These are phyloP conservation scores for Entomophthora muscae DNA, from an alignment of 371 early-diverging fungal species.

Conservation along the genomic window DNA sequence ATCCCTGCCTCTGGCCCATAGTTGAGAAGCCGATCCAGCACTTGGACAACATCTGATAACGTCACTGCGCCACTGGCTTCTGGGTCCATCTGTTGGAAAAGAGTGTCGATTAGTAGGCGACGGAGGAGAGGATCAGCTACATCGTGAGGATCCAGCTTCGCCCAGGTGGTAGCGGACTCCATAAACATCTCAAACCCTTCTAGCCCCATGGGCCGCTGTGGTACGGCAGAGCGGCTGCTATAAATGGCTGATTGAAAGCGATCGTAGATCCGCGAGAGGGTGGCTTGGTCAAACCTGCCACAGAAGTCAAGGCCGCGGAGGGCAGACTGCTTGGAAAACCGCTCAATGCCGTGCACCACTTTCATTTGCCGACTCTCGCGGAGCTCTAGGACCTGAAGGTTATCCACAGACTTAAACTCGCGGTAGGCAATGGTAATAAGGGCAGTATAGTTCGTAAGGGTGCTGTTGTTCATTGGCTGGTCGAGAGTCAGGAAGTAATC, in stretches of 20 bases:
- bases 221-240: slow-evolving; percentile 21
- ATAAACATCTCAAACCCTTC: slow-evolving; percentile 41
- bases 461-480: slow-evolving; percentile 36
- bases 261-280: slow-evolving; percentile 74
- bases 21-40: slow-evolving; percentile 4
- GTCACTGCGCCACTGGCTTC: not conserved
- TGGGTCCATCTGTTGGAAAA: slow-evolving; percentile 2
- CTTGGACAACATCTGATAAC: not conserved
- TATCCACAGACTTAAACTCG: slow-evolving; percentile 72
- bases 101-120: not conserved
- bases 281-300: slow-evolving; percentile 62
- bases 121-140: not conserved
- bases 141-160: slow-evolving; percentile 20
- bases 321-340: slow-evolving; percentile 75
- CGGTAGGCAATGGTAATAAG: slow-evolving; percentile 78
- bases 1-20: not conserved
- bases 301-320: slow-evolving; percentile 60
- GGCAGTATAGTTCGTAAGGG: slow-evolving; percentile 73
- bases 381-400: slow-evolving; percentile 57
- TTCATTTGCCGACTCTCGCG: slow-evolving; percentile 79
- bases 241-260: slow-evolving; percentile 69
- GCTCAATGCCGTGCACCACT: slow-evolving; percentile 87
- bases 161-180: slow-evolving; percentile 31
- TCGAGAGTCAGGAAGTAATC: slow-evolving; percentile 50
- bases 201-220: slow-evolving; percentile 27